Evolutionary conservation across 805 yeast genomes (phyloP).

Genomic region (Sugiyamaella valdiviana): DNA sequence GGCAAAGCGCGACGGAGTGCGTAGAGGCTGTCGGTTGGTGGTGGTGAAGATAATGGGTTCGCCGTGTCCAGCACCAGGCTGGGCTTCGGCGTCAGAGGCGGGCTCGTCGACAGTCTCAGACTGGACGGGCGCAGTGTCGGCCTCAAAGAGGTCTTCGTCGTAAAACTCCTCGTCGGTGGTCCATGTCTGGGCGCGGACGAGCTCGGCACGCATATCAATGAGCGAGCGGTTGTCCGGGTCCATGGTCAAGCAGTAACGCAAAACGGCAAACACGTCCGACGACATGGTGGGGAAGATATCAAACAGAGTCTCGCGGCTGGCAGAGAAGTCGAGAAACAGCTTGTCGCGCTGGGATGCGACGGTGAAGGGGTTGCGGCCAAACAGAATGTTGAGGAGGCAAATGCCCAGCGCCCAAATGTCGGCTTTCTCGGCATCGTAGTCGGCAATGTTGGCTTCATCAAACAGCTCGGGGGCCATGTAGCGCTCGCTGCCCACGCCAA

Average conservation of each 20-base stretch:
- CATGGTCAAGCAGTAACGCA: slow-evolving; percentile 68
- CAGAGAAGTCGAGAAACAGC: slow-evolving; percentile 76
- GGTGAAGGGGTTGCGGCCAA: slow-evolving; percentile 80
- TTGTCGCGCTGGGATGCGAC: slow-evolving; percentile 77
- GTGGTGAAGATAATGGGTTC: slow-evolving; percentile 23
- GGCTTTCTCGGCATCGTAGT: slow-evolving; percentile 72
- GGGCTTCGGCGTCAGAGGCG: background rate
- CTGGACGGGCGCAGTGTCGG: slow-evolving; percentile 8
- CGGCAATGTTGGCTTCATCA: slow-evolving; percentile 40
- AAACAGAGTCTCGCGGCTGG: slow-evolving; percentile 80
- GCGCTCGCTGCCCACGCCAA: slow-evolving; percentile 83
- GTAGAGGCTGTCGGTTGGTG: slow-evolving; percentile 27
- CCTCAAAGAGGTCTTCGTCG: slow-evolving; percentile 37
- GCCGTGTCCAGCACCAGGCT: slow-evolving; percentile 3
- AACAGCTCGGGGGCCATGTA: slow-evolving; percentile 94
- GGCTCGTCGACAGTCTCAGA: slow-evolving; percentile 1
- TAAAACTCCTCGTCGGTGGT: slow-evolving; percentile 75
- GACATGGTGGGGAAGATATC: slow-evolving; percentile 90
- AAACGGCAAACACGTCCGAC: slow-evolving; percentile 76
- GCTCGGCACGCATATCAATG: slow-evolving; percentile 50
- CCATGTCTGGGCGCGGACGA: slow-evolving; percentile 55
- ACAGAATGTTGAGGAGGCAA: slow-evolving; percentile 74
- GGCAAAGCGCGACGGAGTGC: slow-evolving; percentile 27
- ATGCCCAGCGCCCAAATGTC: slow-evolving; percentile 91
- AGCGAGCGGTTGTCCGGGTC: slow-evolving; percentile 84